Evolutionary conservation across 257 asterid species (phyloP).

Genomic region (Gentiana dahurica): DNA sequence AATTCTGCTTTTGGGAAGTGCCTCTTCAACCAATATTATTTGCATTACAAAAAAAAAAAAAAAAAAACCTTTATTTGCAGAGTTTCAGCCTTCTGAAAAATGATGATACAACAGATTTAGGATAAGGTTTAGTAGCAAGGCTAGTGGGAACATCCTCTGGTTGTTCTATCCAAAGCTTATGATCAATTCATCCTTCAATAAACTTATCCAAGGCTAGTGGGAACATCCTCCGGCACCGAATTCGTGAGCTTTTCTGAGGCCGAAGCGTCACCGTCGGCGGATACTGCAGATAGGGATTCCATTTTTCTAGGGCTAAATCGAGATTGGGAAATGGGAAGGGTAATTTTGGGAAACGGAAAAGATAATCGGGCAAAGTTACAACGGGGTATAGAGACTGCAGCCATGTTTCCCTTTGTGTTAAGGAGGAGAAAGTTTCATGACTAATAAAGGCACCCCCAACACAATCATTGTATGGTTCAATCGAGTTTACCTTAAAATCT

Average conservation of each 20-base stretch:
- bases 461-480: too few species aligned
- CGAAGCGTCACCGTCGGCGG: slow-evolving; percentile 14
- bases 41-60: too few species aligned
- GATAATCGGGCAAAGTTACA: slow-evolving; percentile 3
- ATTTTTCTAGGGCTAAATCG: slow-evolving; percentile 17
- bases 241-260: slow-evolving; percentile 2
- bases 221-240: slow-evolving; percentile 14
- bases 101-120: slow-evolving; percentile 63
- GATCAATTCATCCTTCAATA: slow-evolving; percentile 53
- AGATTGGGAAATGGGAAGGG: not conserved
- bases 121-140: slow-evolving; percentile 89
- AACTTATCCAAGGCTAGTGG: slow-evolving; percentile 42
- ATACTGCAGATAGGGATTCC: slow-evolving; percentile 29
- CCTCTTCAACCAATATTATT: too few species aligned
- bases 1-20: too few species aligned
- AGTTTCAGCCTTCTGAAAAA: slow-evolving; percentile 82
- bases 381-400: not conserved
- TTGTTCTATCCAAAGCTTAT: slow-evolving; percentile 89
- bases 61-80: slow-evolving; percentile 47
- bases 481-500: too few species aligned
- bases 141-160: slow-evolving; percentile 89
- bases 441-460: too few species aligned
- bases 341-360: not conserved
- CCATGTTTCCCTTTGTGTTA: not conserved
- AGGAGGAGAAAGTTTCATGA: too few species aligned